Evolutionary conservation across 2,329 filamentous ascomycete genomes (phyloP).

Genomic region (Alternaria incomplexa): DNA sequence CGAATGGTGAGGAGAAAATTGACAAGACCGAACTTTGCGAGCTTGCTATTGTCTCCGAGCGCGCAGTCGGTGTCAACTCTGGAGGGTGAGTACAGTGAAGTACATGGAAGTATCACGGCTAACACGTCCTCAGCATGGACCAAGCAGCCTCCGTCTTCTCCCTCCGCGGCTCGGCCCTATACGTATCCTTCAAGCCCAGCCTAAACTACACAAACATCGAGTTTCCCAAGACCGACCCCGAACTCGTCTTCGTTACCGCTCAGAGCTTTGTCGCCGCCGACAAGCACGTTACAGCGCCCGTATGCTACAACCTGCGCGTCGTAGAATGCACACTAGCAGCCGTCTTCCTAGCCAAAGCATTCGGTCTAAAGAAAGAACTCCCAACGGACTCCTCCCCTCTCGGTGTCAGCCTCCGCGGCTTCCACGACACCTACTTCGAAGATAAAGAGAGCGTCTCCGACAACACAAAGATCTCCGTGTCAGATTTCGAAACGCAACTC

Average conservation of each 20-base stretch:
- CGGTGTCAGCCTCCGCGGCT: slow-evolving; percentile 80
- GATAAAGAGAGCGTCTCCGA: slow-evolving; percentile 56
- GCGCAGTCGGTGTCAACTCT: slow-evolving; percentile 93
- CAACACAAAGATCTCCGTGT: slow-evolving; percentile 55
- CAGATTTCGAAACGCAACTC: slow-evolving; percentile 67
- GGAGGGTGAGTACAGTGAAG: slow-evolving; percentile 69
- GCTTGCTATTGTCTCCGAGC: slow-evolving; percentile 91
- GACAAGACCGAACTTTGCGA: slow-evolving; percentile 93
- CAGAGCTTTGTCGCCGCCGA: slow-evolving; percentile 94
- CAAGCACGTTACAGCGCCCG: slow-evolving; percentile 90
- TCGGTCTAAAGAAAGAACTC: slow-evolving; percentile 64
- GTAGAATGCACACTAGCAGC: slow-evolving; percentile 94
- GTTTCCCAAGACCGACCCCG: slow-evolving; percentile 80
- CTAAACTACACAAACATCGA: slow-evolving; percentile 78
- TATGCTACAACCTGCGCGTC: slow-evolving; percentile 95
- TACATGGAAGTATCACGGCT: slow-evolving; percentile 10
- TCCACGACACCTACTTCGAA: slow-evolving; percentile 82
- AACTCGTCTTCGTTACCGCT: slow-evolving; percentile 89
- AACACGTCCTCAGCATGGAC: slow-evolving; percentile 74
- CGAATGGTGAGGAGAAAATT: slow-evolving; percentile 77
- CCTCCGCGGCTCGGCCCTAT: slow-evolving; percentile 81
- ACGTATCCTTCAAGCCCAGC: slow-evolving; percentile 84
- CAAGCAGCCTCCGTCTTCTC: slow-evolving; percentile 96
- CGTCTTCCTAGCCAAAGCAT: slow-evolving; percentile 65
- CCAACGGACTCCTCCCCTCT: slow-evolving; percentile 81